A percentile compares a stretch with the other conserved stretches of the same genome.
Conservation (phyloP, 2,329 filamentous ascomycete species). For the Knoxdaviesia capensis region DNA sequence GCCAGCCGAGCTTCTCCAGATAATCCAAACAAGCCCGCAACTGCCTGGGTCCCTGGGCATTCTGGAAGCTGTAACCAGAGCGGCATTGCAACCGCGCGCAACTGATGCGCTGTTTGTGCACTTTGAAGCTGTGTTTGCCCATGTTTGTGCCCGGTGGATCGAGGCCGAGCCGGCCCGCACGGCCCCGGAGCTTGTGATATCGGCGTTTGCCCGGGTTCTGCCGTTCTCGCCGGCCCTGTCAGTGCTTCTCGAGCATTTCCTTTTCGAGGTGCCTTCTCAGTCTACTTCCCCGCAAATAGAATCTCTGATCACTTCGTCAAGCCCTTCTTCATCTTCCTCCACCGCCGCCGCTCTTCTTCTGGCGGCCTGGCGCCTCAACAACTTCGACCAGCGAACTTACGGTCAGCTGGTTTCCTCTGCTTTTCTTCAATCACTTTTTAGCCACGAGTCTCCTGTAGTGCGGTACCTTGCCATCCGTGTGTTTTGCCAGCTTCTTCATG, state of each 20-base stretch:
- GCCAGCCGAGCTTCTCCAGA: constrained; percentile 47
- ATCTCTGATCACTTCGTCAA: background rate
- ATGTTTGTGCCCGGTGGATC: constrained; percentile 68
- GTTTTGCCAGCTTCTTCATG: constrained; percentile 59
- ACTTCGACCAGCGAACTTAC: constrained; percentile 52
- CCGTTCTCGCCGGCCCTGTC: constrained; percentile 67
- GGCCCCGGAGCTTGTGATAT: constrained; percentile 25
- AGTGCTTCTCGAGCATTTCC: constrained; percentile 40
- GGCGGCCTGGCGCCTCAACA: constrained; percentile 59
- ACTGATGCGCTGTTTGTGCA: constrained; percentile 56
- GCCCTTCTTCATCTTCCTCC: constrained; percentile 1
- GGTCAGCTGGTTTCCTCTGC: constrained; percentile 41
- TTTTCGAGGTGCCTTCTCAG: background rate
- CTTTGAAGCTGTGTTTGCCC: constrained; percentile 58
- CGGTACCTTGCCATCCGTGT: constrained; percentile 68
- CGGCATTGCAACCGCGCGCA: constrained; percentile 46
- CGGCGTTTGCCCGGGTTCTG: constrained; percentile 60
- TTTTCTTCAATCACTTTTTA: constrained; percentile 49
- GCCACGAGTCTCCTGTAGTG: constrained; percentile 35
- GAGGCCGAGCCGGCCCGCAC: constrained; percentile 17
- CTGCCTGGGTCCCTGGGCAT: constrained; percentile 16
- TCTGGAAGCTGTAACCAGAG: constrained; percentile 49
- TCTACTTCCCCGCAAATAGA: background rate
- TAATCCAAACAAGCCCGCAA: constrained; percentile 21
- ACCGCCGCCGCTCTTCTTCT: constrained; percentile 29